Evolutionary conservation across 176 grass and related monocot genomes (phyloP).

Genomic region (Cenchrus americanus): DNA sequence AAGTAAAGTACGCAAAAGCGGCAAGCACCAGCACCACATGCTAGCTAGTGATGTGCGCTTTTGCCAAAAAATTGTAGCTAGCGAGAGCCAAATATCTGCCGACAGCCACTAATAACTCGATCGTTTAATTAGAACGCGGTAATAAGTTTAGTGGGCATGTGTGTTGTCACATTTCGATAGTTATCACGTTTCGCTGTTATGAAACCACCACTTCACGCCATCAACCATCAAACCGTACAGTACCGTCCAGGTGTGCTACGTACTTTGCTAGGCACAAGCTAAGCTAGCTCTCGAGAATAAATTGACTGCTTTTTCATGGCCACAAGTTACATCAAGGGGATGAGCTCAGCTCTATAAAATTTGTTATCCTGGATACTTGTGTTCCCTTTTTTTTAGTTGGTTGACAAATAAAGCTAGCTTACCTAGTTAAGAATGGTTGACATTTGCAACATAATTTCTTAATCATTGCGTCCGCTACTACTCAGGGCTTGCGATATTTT

Average conservation of each 20-base stretch:
- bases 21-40: too few species aligned
- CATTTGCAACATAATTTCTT: slow-evolving; percentile 2
- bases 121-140: too few species aligned
- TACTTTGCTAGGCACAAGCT: too few species aligned
- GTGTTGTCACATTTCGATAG: too few species aligned
- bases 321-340: slow-evolving; percentile 32
- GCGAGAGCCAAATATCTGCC: too few species aligned
- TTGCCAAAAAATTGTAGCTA: too few species aligned
- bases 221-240: background rate
- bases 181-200: too few species aligned
- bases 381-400: background rate
- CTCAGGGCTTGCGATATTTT: background rate
- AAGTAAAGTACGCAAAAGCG: too few species aligned
- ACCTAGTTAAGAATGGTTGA: slow-evolving; percentile 25
- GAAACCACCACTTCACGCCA: too few species aligned
- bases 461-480: background rate
- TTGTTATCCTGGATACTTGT: slow-evolving; percentile 28
- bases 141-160: too few species aligned
- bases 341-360: slow-evolving; percentile 22
- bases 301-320: background rate
- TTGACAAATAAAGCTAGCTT: background rate
- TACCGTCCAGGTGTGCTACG: background rate
- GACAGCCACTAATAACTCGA: too few species aligned
- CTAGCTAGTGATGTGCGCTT: too few species aligned
- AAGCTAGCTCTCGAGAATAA: background rate